These are phyloP conservation scores for Ceratobasidium papillatum DNA, from an alignment of 1,284 basidiomycete genomes.

Conservation along the genomic window DNA sequence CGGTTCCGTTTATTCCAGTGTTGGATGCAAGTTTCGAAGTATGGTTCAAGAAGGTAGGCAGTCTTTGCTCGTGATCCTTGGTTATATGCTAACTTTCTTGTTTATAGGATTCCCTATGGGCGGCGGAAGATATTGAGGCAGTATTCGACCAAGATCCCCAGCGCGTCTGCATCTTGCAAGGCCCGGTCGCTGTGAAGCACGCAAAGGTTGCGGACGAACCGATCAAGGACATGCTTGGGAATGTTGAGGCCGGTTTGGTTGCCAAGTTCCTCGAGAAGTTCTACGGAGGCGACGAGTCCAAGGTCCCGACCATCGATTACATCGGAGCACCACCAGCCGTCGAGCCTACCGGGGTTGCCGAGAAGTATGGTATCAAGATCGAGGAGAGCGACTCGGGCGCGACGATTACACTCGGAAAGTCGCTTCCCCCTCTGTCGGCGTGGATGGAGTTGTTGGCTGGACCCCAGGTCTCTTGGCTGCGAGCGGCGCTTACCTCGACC, in stretches of 20 bases:
- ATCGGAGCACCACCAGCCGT: constrained; percentile 65
- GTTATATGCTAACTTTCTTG: constrained; percentile 36
- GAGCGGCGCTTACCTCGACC: constrained; percentile 82
- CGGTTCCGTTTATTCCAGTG: constrained; percentile 98
- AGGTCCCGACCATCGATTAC: constrained; percentile 88
- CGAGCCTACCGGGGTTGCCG: constrained; percentile 52
- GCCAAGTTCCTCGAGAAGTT: constrained; percentile 81
- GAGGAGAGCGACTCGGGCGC: constrained; percentile 59
- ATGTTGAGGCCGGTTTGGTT: constrained; percentile 82
- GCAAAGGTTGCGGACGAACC: constrained; percentile 91
- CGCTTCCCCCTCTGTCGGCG: constrained; percentile 66
- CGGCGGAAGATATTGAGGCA: constrained; percentile 97
- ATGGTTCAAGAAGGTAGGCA: constrained; percentile 98
- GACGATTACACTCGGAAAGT: constrained; percentile 65
- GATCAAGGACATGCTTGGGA: constrained; percentile 89
- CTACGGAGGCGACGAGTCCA: constrained; percentile 81
- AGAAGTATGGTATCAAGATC: constrained; percentile 58
- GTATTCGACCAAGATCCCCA: constrained; percentile 98
- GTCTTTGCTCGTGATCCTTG: constrained; percentile 43
- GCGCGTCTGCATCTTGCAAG: constrained; percentile 96
- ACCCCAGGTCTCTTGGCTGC: constrained; percentile 82
- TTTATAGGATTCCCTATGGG: constrained; percentile 94
- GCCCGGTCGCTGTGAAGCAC: constrained; percentile 93
- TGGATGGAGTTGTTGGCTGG: constrained; percentile 93
- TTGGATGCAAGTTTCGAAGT: constrained; percentile 93